Conservation (phyloP, 805 yeast species). For the Barnettozyma populi region DNA sequence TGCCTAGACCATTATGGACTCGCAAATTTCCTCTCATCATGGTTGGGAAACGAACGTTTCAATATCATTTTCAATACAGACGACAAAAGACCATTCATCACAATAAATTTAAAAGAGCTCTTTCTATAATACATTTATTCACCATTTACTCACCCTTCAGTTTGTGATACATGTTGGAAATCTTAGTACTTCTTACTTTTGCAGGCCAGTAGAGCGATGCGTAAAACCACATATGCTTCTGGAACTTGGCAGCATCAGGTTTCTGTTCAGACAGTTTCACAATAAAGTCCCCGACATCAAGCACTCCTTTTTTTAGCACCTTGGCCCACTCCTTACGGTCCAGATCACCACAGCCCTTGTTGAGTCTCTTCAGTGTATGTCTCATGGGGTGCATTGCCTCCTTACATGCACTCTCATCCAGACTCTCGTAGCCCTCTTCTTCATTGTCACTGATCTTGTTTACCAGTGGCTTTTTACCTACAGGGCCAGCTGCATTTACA, state of each 20-base stretch:
- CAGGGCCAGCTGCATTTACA: slow-evolving; percentile 12
- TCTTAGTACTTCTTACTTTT: slow-evolving; percentile 66
- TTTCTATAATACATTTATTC: not conserved
- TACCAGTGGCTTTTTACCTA: not conserved
- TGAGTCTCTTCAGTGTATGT: slow-evolving; percentile 57
- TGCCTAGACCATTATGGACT: too few species aligned
- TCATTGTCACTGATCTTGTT: slow-evolving; percentile 17
- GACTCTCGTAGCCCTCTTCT: slow-evolving; percentile 58
- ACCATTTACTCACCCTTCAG: slow-evolving; percentile 25
- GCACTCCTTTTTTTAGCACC: slow-evolving; percentile 60
- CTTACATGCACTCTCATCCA: slow-evolving; percentile 72
- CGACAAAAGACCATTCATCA: too few species aligned
- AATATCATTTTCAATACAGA: too few species aligned
- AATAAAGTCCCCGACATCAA: slow-evolving; percentile 72
- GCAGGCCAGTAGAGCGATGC: slow-evolving; percentile 87
- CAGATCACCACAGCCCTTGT: slow-evolving; percentile 66
- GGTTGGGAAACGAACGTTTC: too few species aligned
- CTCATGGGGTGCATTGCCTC: slow-evolving; percentile 58
- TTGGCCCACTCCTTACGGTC: slow-evolving; percentile 75
- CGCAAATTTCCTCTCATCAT: too few species aligned
- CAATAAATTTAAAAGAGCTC: too few species aligned
- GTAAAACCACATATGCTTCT: slow-evolving; percentile 77
- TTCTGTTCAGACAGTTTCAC: slow-evolving; percentile 32
- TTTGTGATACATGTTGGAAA: slow-evolving; percentile 71
- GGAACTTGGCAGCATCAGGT: slow-evolving; percentile 33